Conservation (phyloP, 176 grass and related monocot species). For the Ensete glaucum region DNA sequence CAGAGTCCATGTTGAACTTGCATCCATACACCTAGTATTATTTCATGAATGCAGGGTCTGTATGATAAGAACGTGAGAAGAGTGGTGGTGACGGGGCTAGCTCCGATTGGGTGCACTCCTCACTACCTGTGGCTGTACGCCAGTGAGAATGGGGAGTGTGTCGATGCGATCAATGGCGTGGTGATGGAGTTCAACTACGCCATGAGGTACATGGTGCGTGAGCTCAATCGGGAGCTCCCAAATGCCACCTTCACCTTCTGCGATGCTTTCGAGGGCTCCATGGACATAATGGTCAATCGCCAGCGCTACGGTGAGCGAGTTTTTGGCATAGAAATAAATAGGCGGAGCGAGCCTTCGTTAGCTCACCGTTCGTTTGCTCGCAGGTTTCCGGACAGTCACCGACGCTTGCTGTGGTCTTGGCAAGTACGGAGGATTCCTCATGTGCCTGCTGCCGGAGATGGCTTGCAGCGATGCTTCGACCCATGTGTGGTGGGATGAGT, state of each 20-base stretch:
- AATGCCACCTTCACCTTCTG: slow-evolving; percentile 56
- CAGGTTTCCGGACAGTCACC: slow-evolving; percentile 61
- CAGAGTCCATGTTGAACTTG: too few species aligned
- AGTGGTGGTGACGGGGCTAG: slow-evolving; percentile 55
- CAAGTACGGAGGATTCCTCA: slow-evolving; percentile 62
- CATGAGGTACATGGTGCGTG: slow-evolving; percentile 44
- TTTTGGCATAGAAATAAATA: slow-evolving; percentile 10
- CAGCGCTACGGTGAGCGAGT: slow-evolving; percentile 39
- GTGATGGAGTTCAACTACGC: slow-evolving; percentile 69
- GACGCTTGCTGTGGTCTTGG: slow-evolving; percentile 72
- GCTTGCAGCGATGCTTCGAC: slow-evolving; percentile 63
- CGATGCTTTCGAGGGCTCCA: slow-evolving; percentile 60
- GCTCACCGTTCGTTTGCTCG: not conserved
- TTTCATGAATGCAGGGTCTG: slow-evolving; percentile 41
- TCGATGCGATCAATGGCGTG: slow-evolving; percentile 56
- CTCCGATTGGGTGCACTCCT: slow-evolving; percentile 65
- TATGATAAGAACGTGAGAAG: slow-evolving; percentile 65
- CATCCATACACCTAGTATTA: too few species aligned
- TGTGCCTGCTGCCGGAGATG: slow-evolving; percentile 82
- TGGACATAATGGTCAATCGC: slow-evolving; percentile 63
- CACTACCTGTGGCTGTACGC: slow-evolving; percentile 69
- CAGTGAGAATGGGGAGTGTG: slow-evolving; percentile 58
- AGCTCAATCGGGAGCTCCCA: slow-evolving; percentile 53
- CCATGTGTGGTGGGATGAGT: slow-evolving; percentile 82
- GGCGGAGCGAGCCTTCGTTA: slow-evolving; percentile 5